Percentiles rank a stretch among this genome's conserved stretches.
Evolutionary conservation across 352 stramenopile genomes (phyloP).

Genomic region (Peronospora belbahrii): DNA sequence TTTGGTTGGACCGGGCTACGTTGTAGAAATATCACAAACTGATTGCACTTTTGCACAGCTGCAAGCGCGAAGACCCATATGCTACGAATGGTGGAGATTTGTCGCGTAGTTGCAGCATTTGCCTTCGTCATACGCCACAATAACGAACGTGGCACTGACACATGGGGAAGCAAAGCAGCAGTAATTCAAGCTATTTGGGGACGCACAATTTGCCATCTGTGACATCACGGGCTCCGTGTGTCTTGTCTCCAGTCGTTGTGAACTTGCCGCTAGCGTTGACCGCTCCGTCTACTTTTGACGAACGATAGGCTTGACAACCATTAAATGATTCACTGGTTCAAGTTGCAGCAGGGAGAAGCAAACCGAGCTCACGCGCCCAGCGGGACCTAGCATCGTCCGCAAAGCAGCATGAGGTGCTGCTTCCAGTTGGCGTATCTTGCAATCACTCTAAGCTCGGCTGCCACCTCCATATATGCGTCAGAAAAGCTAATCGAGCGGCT

Average conservation of each 20-base stretch:
- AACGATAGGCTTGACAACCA: conserved; percentile 17
- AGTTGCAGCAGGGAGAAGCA: conserved; percentile 27
- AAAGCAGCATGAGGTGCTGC: background rate
- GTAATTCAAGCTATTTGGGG: conserved; percentile 4
- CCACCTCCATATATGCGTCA: too few species aligned
- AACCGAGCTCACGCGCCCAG: conserved; percentile 9
- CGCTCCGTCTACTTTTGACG: conserved; percentile 21
- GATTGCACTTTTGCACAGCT: conserved; percentile 11
- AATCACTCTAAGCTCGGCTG: too few species aligned
- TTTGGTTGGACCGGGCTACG: background rate
- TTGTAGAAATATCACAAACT: too few species aligned
- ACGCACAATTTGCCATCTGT: conserved; percentile 15
- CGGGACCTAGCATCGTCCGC: background rate
- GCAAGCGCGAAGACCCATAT: conserved; percentile 20
- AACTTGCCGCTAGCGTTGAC: conserved; percentile 4
- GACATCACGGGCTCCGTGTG: conserved; percentile 14
- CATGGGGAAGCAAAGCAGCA: too few species aligned
- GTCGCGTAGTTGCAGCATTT: conserved; percentile 1
- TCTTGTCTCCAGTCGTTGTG: conserved; percentile 19
- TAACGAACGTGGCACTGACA: background rate
- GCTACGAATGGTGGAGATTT: conserved; percentile 16
- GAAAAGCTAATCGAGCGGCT: too few species aligned
- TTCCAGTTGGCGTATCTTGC: too few species aligned
- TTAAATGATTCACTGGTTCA: conserved; percentile 16
- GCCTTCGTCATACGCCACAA: background rate